Evolutionary conservation across 345 rosid genomes (phyloP).

Genomic region (Pistacia integerrima): DNA sequence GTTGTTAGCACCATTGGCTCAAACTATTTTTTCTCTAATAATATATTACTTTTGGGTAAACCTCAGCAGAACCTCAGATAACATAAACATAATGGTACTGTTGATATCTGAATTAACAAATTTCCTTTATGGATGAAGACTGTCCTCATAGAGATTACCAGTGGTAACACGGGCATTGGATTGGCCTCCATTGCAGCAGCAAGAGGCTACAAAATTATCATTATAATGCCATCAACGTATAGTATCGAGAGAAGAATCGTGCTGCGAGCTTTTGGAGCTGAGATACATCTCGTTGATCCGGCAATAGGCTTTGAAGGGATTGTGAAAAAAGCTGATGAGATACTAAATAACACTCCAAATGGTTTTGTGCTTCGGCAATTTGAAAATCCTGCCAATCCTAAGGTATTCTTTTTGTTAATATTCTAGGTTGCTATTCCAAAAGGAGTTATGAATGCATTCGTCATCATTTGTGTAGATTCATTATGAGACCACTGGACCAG

Average conservation of each 20-base stretch:
- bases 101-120: not conserved
- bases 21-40: not conserved
- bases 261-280: conserved; percentile 76
- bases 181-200: conserved; percentile 68
- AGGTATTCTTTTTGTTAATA: conserved; percentile 34
- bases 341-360: conserved; percentile 54
- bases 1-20: not conserved
- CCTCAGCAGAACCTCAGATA: not conserved
- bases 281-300: conserved; percentile 52
- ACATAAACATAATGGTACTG: not conserved
- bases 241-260: conserved; percentile 70
- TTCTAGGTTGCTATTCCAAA: conserved; percentile 1
- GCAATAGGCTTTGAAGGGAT: conserved; percentile 43
- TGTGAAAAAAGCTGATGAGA: conserved; percentile 54
- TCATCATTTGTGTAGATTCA: conserved; percentile 50
- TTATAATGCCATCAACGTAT: conserved; percentile 53
- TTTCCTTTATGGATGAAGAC: conserved; percentile 36
- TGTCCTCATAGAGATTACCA: conserved; percentile 52
- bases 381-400: conserved; percentile 69
- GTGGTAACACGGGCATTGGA: conserved; percentile 86
- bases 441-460: not conserved
- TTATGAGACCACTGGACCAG: conserved; percentile 72
- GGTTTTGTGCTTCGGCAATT: conserved; percentile 48
- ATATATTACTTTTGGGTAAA: not conserved
- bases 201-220: conserved; percentile 61